Conservation (phyloP, 2,329 filamentous ascomycete species). For the Tolypocladium guangdongense region DNA sequence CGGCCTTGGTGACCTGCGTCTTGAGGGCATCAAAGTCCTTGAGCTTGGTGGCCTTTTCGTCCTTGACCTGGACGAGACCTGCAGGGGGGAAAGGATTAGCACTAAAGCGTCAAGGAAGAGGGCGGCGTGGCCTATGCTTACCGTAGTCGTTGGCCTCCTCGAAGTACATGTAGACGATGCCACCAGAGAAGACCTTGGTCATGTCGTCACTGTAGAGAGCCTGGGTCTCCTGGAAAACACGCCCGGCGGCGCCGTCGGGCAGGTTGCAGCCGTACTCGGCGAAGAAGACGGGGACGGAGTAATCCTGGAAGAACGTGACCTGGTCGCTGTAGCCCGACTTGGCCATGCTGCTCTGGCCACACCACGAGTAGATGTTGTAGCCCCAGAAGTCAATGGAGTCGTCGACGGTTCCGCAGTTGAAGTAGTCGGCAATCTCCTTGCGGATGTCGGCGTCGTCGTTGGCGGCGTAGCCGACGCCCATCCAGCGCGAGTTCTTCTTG, state of each 20-base stretch:
- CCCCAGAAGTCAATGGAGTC: constrained; percentile 91
- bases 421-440: constrained; percentile 75
- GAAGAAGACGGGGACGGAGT: constrained; percentile 94
- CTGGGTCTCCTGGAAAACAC: constrained; percentile 75
- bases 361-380: constrained; percentile 99
- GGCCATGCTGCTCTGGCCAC: constrained; percentile 68
- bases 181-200: constrained; percentile 82
- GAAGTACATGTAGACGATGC: constrained; percentile 99
- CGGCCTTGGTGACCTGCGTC: constrained; percentile 56
- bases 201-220: constrained; percentile 74
- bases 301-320: constrained; percentile 76
- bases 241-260: constrained; percentile 45
- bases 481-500: constrained; percentile 65
- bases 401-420: constrained; percentile 67
- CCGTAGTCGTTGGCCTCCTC: constrained; percentile 85
- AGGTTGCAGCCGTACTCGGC: constrained; percentile 96
- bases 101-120: constrained; percentile 5
- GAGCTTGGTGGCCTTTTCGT: constrained; percentile 52
- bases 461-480: constrained; percentile 92
- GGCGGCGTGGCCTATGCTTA: constrained; percentile 17
- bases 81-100: constrained; percentile 4
- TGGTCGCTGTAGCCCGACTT: constrained; percentile 72
- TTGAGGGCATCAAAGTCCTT: constrained; percentile 66
- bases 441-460: constrained; percentile 84
- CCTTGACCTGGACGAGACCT: constrained; percentile 55